These are phyloP conservation scores for Botryosphaeria dothidea DNA, from an alignment of 2,329 filamentous ascomycete genomes.

Conservation along the genomic window DNA sequence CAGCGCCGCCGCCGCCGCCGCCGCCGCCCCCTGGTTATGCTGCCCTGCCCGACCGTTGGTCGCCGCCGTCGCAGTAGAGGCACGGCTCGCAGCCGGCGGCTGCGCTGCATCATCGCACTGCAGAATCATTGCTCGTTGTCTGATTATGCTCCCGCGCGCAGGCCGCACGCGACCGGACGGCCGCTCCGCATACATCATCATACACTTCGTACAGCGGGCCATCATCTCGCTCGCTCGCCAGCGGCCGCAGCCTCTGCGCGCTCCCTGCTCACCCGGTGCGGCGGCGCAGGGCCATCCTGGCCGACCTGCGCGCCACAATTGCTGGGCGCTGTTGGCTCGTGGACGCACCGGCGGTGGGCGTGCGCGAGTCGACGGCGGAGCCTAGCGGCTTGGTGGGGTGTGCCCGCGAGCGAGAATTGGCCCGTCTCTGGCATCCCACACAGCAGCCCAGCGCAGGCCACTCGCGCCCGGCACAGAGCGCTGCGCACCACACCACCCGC, in stretches of 20 bases:
- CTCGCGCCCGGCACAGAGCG: constrained; percentile 9
- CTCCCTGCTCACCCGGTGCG: constrained; percentile 8
- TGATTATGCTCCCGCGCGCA: too few species aligned
- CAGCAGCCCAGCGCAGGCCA: constrained; percentile 9
- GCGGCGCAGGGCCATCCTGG: constrained; percentile 14
- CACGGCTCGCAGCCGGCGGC: not conserved
- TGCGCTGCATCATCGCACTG: constrained; percentile 2
- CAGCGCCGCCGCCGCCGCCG: not conserved
- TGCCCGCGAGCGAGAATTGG: not conserved
- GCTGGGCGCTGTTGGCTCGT: constrained; percentile 13
- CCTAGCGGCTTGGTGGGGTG: not conserved
- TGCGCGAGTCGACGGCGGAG: constrained; percentile 13
- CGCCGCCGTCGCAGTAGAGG: not conserved
- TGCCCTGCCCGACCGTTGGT: constrained; percentile 5
- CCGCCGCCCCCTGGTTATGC: not conserved
- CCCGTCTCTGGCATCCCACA: constrained; percentile 14
- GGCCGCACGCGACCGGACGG: too few species aligned
- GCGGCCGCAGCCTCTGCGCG: not conserved
- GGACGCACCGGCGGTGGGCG: constrained; percentile 10
- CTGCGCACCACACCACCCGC: constrained; percentile 13
- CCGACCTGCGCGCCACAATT: constrained; percentile 10
- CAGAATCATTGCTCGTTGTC: not conserved
- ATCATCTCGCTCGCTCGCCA: not conserved
- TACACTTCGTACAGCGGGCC: not conserved
- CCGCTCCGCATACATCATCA: constrained; percentile 7